phyloP scores from a whole-genome alignment of 345 rosid species.

The Moringa oleifera region DNA sequence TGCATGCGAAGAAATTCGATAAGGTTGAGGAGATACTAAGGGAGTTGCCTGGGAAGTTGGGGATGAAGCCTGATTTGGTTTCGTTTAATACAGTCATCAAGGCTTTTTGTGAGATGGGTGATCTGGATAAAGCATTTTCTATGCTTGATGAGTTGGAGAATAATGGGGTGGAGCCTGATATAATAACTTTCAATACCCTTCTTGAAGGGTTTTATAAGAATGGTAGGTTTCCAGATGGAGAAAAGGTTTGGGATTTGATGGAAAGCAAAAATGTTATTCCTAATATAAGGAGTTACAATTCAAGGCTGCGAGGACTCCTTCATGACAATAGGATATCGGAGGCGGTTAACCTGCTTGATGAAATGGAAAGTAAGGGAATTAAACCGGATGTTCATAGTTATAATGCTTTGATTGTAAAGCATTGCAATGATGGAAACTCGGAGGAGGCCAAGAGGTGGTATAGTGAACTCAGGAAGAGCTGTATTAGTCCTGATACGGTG shows the following conservation, averaged over 20 bases:
- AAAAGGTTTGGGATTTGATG: conserved; percentile 59
- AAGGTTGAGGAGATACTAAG: conserved; percentile 28
- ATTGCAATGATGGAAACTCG: conserved; percentile 32
- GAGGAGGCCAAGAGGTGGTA: conserved; percentile 53
- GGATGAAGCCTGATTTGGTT: conserved; percentile 42
- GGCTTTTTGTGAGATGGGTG: conserved; percentile 48
- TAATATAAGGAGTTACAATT: conserved; percentile 49
- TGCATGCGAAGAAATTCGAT: conserved; percentile 43
- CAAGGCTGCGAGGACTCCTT: conserved; percentile 47
- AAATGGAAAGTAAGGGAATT: conserved; percentile 41
- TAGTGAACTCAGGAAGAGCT: conserved; percentile 31
- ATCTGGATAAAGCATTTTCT: conserved; percentile 33
- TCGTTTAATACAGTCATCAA: conserved; percentile 54
- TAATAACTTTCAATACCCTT: conserved; percentile 58
- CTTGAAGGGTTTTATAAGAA: conserved; percentile 42
- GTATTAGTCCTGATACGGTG: conserved; percentile 23
- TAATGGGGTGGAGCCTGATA: conserved; percentile 48
- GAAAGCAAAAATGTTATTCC: conserved; percentile 44
- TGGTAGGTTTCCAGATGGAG: conserved; percentile 49
- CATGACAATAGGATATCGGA: conserved; percentile 35
- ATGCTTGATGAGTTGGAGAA: conserved; percentile 47
- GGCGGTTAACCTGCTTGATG: conserved; percentile 36
- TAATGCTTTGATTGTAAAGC: conserved; percentile 55
- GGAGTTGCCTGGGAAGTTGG: conserved; percentile 45
- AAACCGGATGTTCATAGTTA: conserved; percentile 44